Evolutionary conservation across 352 stramenopile genomes (phyloP).

Genomic region (Phytophthora melonis): DNA sequence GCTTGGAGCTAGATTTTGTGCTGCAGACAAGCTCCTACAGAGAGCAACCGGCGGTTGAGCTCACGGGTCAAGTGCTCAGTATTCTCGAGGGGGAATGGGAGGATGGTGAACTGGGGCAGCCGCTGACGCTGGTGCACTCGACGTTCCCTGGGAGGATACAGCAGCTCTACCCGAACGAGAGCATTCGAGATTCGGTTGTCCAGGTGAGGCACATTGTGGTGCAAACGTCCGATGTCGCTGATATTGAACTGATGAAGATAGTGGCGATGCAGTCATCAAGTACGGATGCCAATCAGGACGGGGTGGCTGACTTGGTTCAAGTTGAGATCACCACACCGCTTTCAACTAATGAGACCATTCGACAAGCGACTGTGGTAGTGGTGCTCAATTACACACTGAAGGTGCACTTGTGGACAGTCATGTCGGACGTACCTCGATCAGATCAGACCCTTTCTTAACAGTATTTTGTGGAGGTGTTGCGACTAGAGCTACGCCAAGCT

Average conservation of each 20-base stretch:
- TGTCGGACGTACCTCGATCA: neutral
- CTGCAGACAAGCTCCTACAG: slow-evolving; percentile 61
- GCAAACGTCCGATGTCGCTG: neutral
- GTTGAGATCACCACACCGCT: slow-evolving; percentile 62
- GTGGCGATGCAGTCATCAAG: slow-evolving; percentile 46
- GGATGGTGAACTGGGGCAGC: slow-evolving; percentile 1
- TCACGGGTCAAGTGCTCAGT: slow-evolving; percentile 72
- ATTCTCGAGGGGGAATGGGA: slow-evolving; percentile 61
- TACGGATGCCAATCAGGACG: slow-evolving; percentile 61
- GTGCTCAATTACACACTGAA: slow-evolving; percentile 73
- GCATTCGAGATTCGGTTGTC: slow-evolving; percentile 46
- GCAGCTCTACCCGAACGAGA: slow-evolving; percentile 50
- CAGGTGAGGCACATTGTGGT: slow-evolving; percentile 33
- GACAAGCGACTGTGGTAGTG: slow-evolving; percentile 54
- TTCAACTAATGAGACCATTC: slow-evolving; percentile 52
- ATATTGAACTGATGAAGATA: neutral
- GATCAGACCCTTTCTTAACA: neutral
- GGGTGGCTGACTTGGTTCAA: slow-evolving; percentile 59
- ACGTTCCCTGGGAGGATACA: slow-evolving; percentile 54
- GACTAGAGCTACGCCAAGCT: slow-evolving; percentile 53
- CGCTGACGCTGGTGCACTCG: slow-evolving; percentile 54
- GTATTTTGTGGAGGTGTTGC: neutral
- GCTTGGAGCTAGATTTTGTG: slow-evolving; percentile 60
- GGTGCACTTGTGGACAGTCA: slow-evolving; percentile 19
- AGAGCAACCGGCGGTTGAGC: slow-evolving; percentile 65